phyloP scores from a whole-genome alignment of 495 filamentous ascomycete species.

The Symbiotaphrina buchneri region DNA sequence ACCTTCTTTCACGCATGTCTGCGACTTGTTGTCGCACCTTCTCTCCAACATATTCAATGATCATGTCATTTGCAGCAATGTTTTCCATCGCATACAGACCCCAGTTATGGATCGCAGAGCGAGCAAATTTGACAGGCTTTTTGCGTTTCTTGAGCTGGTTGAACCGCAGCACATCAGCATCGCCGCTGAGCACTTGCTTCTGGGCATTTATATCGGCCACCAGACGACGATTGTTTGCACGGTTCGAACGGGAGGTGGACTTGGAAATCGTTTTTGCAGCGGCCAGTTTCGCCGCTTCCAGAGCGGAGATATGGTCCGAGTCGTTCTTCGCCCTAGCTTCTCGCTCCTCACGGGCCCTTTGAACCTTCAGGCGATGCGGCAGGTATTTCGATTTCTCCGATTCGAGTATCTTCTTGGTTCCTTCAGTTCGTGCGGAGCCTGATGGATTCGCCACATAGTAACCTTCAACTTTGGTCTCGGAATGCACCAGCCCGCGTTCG shows the following conservation, averaged over 20 bases:
- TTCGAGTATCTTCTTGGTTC: constrained; percentile 80
- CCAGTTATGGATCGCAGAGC: constrained; percentile 98
- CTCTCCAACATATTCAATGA: constrained; percentile 98
- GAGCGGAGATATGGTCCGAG: constrained; percentile 36
- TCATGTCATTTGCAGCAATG: constrained; percentile 96
- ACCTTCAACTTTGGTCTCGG: constrained; percentile 45
- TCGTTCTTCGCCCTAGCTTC: constrained; percentile 58
- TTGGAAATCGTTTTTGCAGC: constrained; percentile 60
- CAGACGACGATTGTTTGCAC: constrained; percentile 82
- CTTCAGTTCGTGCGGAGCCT: constrained; percentile 79
- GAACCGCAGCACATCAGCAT: constrained; percentile 80
- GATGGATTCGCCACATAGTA: constrained; percentile 77
- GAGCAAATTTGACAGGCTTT: constrained; percentile 95
- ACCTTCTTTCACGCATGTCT: constrained; percentile 75
- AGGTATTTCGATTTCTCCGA: constrained; percentile 96
- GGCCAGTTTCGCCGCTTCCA: constrained; percentile 50
- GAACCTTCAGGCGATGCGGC: constrained; percentile 88
- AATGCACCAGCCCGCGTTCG: constrained; percentile 25
- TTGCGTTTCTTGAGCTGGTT: constrained; percentile 99
- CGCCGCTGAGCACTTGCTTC: constrained; percentile 65
- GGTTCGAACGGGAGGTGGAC: constrained; percentile 62
- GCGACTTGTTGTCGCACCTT: constrained; percentile 92
- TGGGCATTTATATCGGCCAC: constrained; percentile 89
- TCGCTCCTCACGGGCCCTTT: constrained; percentile 69
- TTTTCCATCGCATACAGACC: constrained; percentile 94